Evolutionary conservation across 257 asterid genomes (phyloP).

Genomic region (Verbena officinalis): DNA sequence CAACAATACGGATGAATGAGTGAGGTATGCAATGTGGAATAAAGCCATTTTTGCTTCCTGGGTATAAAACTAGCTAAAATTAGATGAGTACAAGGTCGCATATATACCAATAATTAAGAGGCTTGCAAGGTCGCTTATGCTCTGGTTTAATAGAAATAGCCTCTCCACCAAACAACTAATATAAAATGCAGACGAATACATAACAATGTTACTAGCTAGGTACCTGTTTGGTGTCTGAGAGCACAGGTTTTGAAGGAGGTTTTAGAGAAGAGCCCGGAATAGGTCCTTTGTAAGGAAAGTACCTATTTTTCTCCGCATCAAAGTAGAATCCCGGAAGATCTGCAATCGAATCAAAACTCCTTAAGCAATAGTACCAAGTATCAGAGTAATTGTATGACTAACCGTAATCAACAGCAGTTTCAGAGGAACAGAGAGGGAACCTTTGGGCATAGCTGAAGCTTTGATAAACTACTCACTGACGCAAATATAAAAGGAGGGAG

Average conservation of each 20-base stretch:
- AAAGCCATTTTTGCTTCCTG: not conserved
- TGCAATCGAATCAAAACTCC: conserved; percentile 31
- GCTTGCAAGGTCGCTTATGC: not conserved
- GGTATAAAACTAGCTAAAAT: not conserved
- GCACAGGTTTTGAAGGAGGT: conserved; percentile 38
- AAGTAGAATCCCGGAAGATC: conserved; percentile 90
- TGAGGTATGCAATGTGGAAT: not conserved
- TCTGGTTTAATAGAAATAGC: not conserved
- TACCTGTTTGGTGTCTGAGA: conserved; percentile 41
- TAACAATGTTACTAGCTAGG: not conserved
- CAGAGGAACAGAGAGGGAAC: conserved; percentile 26
- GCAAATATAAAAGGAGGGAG: conserved; percentile 10
- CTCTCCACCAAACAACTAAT: not conserved
- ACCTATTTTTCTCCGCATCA: conserved; percentile 80
- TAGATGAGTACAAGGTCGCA: not conserved
- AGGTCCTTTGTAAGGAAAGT: conserved; percentile 81
- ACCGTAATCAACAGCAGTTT: not conserved
- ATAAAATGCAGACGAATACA: not conserved
- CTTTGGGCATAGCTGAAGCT: conserved; percentile 46
- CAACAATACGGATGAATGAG: not conserved
- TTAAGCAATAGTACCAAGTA: not conserved
- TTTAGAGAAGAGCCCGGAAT: conserved; percentile 78
- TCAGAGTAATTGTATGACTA: not conserved
- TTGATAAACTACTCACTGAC: not conserved
- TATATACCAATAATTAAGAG: not conserved